Evolutionary conservation across 495 filamentous ascomycete genomes (phyloP), one percentile per base, ranked within the genome.

Genomic region (Lasiosphaeria miniovina): DNA sequence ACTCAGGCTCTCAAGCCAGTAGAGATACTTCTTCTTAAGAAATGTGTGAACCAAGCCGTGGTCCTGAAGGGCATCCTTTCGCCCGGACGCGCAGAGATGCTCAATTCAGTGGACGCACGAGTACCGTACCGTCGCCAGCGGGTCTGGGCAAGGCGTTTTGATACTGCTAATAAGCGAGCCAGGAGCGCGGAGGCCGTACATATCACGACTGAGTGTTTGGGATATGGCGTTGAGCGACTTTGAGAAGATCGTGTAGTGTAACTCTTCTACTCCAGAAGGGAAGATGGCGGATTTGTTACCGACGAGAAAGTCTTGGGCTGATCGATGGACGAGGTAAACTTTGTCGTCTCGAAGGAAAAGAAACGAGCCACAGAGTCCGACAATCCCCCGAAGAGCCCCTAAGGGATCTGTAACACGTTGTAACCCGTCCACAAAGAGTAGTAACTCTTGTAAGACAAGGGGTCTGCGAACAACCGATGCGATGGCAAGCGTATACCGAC

Each of bases 271-370:
- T n/a, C 57, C 57, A n/a, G 3, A 35, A 34, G 49, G 57, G 36
- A 59, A 59, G 50, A 54, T 15, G 14, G 32, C 10, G 15, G 17
- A 31, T 53, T 36, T 31, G 10, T 46, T 17, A 7, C 11, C 24
- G n/a, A 53, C 17, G 9, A 77, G 65, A 61, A 65, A 77, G 36
- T 77, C 75, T 40, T 75, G 69, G 36, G 67, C 75, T 31, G 74
- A 79, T 62, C 76, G 71, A 61, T 79, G 72, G 9, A 77, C 66
- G 10, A 76, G 61, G 55, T 63, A 62, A 49, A 79, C 61, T 31
- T 40, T 61, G 6, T 65, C 41, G 35, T 73, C 57, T 51, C 64
- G 70, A 17, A 75, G 33, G 4, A 59, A 65, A 10, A 72, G 62
- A 54, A 74, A 71, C 40, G 71, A 72, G 6, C 61, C 71, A 57